Percentiles rank a stretch among this genome's conserved stretches.
phyloP scores from a whole-genome alignment of 352 stramenopile species.

The Poterioochromonas sp. region DNA sequence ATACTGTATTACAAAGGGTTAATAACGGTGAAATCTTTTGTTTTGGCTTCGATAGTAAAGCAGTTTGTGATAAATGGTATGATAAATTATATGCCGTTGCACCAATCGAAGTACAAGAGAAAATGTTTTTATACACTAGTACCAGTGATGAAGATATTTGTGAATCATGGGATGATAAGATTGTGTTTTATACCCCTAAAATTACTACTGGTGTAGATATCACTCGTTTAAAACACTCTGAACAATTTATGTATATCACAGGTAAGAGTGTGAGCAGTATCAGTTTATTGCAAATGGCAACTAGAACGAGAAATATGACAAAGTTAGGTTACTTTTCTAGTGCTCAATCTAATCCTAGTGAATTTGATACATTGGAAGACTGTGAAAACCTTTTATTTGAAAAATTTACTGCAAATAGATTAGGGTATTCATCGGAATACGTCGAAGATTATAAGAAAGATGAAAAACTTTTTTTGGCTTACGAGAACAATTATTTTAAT shows the following conservation, averaged over 20 bases:
- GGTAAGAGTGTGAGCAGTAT: not conserved
- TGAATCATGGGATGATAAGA: not conserved
- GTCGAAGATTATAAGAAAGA: not conserved
- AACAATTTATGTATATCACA: not conserved
- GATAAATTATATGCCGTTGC: not conserved
- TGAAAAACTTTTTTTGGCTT: not conserved
- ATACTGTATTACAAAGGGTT: not conserved
- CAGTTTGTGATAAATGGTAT: not conserved
- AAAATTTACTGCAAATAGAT: not conserved
- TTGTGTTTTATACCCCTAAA: slow-evolving; percentile 1
- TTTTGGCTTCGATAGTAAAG: not conserved
- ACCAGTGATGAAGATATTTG: not conserved
- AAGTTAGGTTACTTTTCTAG: not conserved
- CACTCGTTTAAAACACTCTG: not conserved
- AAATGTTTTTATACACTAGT: not conserved
- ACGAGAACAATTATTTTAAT: too few relatives aligned
- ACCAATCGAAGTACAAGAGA: not conserved
- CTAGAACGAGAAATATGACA: not conserved
- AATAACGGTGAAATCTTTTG: not conserved
- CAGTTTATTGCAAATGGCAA: not conserved
- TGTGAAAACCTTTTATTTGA: not conserved
- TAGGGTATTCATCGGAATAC: not conserved
- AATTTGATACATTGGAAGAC: not conserved
- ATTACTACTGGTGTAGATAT: not conserved
- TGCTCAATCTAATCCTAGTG: not conserved